Evolutionary conservation across 768 basidiomycete species (phyloP), one percentile per base, ranked within the genome.

Genomic region (Trametes cinnabarina): DNA sequence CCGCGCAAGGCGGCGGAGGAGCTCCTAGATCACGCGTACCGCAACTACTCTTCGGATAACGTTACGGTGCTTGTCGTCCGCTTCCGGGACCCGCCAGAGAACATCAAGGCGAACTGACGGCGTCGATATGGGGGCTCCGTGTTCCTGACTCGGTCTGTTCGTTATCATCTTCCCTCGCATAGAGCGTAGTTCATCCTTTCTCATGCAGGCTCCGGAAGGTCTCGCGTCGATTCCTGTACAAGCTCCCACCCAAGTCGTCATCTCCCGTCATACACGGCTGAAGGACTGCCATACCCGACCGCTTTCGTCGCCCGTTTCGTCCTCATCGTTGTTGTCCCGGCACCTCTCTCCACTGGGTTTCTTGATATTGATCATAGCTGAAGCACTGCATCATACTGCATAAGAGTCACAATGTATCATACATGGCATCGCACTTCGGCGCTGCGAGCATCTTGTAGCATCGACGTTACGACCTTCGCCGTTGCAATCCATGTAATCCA

Each of bases 21-120:
- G 55, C 77, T 91, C 57, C 78, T 98, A 56, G 85, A 91, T 58
- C 86, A 95, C 65, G 97, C 97, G 17, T 79, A 97, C 48, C 77
- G 82, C 15, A 85, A 90, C 68, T 95, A 93, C 73, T 94, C 94
- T 15, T 90, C 89, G 40, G 97, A 99, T 72, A 99, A 99, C 73
- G 86, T 98, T 48, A 95, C 92, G 34, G 89, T 93, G 26, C 72
- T 98, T 53, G 92, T 98, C 52, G 81, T 98, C 30, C 85, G 92
- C 47, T 91, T 96, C 78, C 87, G 86, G 68, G 73, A 73, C 26
- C 69, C 73, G 34, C 63, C 68, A 26, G 64, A 64, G 48, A 60
- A 23, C 48, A 57, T 51, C 34, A 52, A 43, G 23, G 55, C 54
- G 15, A 62, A 59, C 42, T 66, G 49, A 52, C 50, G 54, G 51